phyloP scores from a whole-genome alignment of 495 filamentous ascomycete species.

The Penicillium canariense region DNA sequence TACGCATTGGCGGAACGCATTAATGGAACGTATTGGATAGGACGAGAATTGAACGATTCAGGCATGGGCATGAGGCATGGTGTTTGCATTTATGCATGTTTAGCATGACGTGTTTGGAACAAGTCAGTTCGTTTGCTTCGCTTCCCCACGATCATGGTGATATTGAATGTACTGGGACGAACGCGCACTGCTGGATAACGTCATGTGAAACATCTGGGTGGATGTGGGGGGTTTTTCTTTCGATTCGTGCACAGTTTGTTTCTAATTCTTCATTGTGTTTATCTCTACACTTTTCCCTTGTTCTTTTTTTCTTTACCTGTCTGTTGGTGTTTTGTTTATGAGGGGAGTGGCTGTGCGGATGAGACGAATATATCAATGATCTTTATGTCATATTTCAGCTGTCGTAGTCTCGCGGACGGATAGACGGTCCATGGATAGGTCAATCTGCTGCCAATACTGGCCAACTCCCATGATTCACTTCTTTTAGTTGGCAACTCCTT shows the following conservation, averaged over 20 bases:
- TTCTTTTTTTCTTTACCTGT: neutral
- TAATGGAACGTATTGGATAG: neutral
- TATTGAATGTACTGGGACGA: neutral
- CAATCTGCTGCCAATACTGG: too few relatives aligned
- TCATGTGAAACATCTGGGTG: neutral
- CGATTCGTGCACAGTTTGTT: slow-evolving; percentile 19
- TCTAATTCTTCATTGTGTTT: slow-evolving; percentile 13
- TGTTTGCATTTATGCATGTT: slow-evolving; percentile 4
- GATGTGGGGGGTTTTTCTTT: slow-evolving; percentile 8
- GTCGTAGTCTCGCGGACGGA: too few relatives aligned
- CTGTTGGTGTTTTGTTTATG: slow-evolving; percentile 2
- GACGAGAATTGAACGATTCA: neutral
- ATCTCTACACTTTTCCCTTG: slow-evolving; percentile 11
- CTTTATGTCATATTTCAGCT: neutral
- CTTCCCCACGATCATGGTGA: neutral
- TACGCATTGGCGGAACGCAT: slow-evolving; percentile 12
- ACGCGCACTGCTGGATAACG: neutral
- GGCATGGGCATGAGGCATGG: slow-evolving; percentile 1
- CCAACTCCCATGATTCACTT: too few relatives aligned
- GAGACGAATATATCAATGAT: slow-evolving; percentile 26
- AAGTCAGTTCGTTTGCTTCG: neutral
- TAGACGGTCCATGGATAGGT: too few relatives aligned
- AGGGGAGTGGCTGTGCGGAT: slow-evolving; percentile 9
- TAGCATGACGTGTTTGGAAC: neutral
- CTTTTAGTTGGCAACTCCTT: too few relatives aligned